Conservation (phyloP, 2,329 filamentous ascomycete species). For the Fusarium chaquense region DNA sequence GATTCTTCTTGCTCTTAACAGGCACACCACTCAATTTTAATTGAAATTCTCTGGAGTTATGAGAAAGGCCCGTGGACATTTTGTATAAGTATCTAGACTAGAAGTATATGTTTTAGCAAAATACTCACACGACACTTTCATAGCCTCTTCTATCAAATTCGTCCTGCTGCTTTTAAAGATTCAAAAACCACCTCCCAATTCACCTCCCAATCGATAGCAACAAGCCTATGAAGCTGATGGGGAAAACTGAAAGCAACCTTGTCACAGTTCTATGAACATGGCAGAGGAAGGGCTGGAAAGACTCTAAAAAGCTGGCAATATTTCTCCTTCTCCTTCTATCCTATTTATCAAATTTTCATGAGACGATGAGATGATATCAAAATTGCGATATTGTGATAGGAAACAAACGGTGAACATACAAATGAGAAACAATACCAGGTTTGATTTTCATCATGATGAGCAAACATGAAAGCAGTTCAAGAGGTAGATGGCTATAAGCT, state of each 20-base stretch:
- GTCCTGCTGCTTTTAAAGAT: background rate
- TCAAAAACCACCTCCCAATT: background rate
- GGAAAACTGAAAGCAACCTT: background rate
- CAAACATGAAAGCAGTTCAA: background rate
- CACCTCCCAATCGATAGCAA: background rate
- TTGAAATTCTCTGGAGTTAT: background rate
- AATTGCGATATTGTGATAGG: background rate
- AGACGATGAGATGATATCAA: background rate
- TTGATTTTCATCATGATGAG: background rate
- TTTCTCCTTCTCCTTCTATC: background rate
- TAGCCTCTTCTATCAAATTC: background rate
- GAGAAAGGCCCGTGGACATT: background rate
- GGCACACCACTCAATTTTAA: too few relatives aligned
- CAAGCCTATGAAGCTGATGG: too few relatives aligned
- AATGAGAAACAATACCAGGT: background rate
- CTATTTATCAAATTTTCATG: background rate
- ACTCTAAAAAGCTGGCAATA: background rate
- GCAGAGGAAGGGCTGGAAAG: background rate
- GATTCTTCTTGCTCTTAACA: too few relatives aligned
- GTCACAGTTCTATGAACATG: background rate
- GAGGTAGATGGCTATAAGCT: too few relatives aligned
- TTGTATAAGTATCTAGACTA: background rate
- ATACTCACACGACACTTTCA: background rate
- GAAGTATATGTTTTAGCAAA: background rate
- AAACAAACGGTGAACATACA: background rate